Percentiles rank a stretch among this genome's conserved stretches.
Evolutionary conservation across 2,329 filamentous ascomycete genomes (phyloP).

Genomic region (Colletotrichum liriopes): DNA sequence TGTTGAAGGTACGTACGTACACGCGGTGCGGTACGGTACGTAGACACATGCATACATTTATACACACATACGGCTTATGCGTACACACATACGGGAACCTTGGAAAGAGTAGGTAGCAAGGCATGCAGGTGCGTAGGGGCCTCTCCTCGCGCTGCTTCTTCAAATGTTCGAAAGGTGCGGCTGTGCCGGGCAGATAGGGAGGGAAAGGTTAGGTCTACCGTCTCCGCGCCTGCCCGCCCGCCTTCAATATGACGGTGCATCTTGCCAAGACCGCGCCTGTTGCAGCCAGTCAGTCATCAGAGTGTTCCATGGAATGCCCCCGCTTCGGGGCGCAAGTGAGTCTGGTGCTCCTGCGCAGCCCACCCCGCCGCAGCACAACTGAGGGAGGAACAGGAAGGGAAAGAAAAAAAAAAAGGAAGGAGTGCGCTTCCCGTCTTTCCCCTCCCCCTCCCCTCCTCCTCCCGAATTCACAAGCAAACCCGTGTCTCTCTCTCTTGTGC

Average conservation of each 20-base stretch:
- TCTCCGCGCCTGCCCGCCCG: neutral
- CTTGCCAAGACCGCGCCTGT: neutral
- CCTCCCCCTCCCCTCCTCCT: neutral
- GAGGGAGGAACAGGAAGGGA: neutral
- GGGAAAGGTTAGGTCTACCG: neutral
- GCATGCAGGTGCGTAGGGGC: neutral
- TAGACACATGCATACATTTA: too few species aligned
- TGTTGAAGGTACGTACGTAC: neutral
- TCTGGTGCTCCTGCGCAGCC: constrained; percentile 12
- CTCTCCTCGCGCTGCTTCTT: too few species aligned
- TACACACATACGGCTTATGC: neutral
- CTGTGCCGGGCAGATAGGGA: neutral
- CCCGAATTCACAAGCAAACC: neutral
- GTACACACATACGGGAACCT: too few species aligned
- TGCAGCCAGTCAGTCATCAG: constrained; percentile 18
- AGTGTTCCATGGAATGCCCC: constrained; percentile 10
- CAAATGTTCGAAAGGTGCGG: neutral
- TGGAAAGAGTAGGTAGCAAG: neutral
- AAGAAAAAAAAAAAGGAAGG: neutral
- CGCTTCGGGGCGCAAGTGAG: constrained; percentile 20
- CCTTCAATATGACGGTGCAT: constrained; percentile 6
- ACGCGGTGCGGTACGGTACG: too few species aligned
- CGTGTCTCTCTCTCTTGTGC: neutral
- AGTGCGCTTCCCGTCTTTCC: neutral
- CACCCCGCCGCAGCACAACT: constrained; percentile 15